Base-by-base conservation (phyloP, 2,329 filamentous ascomycete genomes). In the Pestalotiopsis sp. region DNA sequence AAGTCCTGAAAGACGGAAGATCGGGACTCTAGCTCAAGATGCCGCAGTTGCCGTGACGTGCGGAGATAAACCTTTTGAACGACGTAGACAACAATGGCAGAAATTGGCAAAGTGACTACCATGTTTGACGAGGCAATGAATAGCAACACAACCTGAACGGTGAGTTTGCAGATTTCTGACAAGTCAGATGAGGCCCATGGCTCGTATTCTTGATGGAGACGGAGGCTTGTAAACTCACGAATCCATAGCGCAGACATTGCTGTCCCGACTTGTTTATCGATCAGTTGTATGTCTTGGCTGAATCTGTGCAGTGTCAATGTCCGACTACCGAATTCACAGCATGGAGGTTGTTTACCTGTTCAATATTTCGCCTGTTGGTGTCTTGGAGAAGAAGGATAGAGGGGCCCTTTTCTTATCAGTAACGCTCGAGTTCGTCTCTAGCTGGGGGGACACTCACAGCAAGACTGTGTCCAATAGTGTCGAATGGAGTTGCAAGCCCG, bases 21-120 rank as follows among this genome's bases (percentile, higher is more conserved):
- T 63, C 83, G 83, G 0, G 85, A 81, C 70, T 89, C 86, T 0
- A 89, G 78, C 61, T 89, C 87, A 38, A 89, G 73, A 13, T 85
- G 80, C 48, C 86, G 83, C 2, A 89, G 76, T 70, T 89, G 87
- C 0, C 86, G 82, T 0, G 86, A 88, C 0, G 86, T 88, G 4
- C 83, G 80, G 0, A 89, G 78, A 69, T 88, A 88, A 24, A 84
- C 73, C 56, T 81, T 84, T 68, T 86, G 85, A 3, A 87, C 76
- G 0, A 78, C 56, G 66, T 84, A 87, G 1, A 85, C 73, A 0
- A 81, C 70, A 2, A 74, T 69, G 5, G 81, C 66, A 3, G 82
- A 79, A 3, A 82, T 66, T 0, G 86, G 86, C 17, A 88, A 78
- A 0, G 79, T 80, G 1, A 83, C 74, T 0, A 80, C 79, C 0